Evolutionary conservation across 352 stramenopile species (phyloP), one percentile per base, ranked within the genome.

Genomic region (Phytophthora syringae): DNA sequence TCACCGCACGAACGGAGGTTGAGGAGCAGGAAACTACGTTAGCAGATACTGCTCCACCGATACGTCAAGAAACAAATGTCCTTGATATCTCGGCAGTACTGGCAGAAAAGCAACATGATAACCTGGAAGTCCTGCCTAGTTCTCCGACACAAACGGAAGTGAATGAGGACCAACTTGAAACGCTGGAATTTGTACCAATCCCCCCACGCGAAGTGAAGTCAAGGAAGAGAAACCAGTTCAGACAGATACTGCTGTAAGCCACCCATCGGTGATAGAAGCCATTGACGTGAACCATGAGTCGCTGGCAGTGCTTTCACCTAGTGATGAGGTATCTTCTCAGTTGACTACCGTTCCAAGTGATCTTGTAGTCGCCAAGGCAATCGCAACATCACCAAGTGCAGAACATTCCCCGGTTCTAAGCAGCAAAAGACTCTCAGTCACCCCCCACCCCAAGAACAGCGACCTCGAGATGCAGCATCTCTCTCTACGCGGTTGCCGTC

Each of bases 401-500:
- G 24, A 24, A 15, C 5, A 15, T 10, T 13, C 4, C 11, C 37
- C 62, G 7, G 16, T 42, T 13, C 32, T 21, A 37, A 52, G 20
- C 34, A 60, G 10, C 27, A 50, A 21, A 10, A 42, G 16, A 16
- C 13, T 18, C 10, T 32, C 22, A 30, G 12, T 9, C 37, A 6
- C 24, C 22, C 24, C 21, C 28, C 24, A 9, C 10, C 24, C 39
- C 50, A 49, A 21, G 59, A 64, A 6, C 28, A 55, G 28, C 18
- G 1, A 5, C 52, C 11, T 27, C 48, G 25, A 40, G 36, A 59
- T 27, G 30, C 3, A 43, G 10, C n/a, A 22, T 25, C 36, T 16
- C n/a, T 57, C 7, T 53, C 52, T 3, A 72, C 56, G 22, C 53
- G 54, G 39, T 10, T 74, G 13, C 66, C 66, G 28, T 70, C 66